Percentiles rank a stretch among this genome's conserved stretches.
phyloP scores from a whole-genome alignment of 768 basidiomycete species.

The Russula lepida region DNA sequence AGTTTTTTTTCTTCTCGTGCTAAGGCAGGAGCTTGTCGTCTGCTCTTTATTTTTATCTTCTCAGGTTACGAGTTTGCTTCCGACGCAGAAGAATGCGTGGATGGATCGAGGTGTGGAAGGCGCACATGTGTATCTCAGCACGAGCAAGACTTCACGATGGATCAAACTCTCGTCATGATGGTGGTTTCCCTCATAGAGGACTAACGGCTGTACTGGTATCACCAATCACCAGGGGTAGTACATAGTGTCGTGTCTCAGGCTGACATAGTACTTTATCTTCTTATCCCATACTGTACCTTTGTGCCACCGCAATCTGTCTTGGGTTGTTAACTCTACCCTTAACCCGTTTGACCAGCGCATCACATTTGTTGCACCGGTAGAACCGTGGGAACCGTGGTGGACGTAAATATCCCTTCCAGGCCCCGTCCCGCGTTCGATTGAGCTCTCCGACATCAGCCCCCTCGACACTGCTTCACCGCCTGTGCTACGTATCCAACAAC shows the following conservation, averaged over 20 bases:
- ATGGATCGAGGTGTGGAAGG: constrained; percentile 43
- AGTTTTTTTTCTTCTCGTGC: background rate
- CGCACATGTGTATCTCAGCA: constrained; percentile 62
- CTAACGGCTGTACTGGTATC: background rate
- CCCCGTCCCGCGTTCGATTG: too few species aligned
- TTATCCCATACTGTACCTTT: too few species aligned
- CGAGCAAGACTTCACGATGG: constrained; percentile 60
- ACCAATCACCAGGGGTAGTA: background rate
- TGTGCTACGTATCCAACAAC: too few species aligned
- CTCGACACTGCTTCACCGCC: too few species aligned
- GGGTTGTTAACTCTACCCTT: too few species aligned
- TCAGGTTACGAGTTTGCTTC: constrained; percentile 63
- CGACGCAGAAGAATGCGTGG: constrained; percentile 64
- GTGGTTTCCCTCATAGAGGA: background rate
- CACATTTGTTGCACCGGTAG: too few species aligned
- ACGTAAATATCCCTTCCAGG: too few species aligned
- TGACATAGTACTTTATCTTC: background rate
- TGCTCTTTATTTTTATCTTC: background rate
- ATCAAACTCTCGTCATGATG: constrained; percentile 26
- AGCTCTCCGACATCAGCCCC: too few species aligned
- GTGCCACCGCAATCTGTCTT: too few species aligned
- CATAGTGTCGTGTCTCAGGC: background rate
- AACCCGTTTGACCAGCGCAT: too few species aligned
- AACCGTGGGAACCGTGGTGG: too few species aligned
- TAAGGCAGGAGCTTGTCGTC: background rate